Evolutionary conservation across 352 stramenopile species (phyloP).

Genomic region (Aphanomyces stellatus): DNA sequence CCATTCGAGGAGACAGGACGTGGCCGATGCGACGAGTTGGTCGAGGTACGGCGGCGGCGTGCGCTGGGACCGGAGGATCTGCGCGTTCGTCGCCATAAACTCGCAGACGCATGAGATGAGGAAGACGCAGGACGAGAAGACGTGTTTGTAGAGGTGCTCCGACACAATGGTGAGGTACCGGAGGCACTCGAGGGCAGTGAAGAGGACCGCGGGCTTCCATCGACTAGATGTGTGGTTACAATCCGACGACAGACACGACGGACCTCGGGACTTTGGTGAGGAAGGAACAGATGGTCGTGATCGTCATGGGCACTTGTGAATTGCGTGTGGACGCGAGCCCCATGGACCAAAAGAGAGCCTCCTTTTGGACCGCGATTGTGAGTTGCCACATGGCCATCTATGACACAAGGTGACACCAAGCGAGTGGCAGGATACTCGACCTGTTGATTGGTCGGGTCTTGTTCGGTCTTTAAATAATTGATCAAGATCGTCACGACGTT

Average conservation of each 20-base stretch:
- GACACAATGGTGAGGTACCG: constrained; percentile 71
- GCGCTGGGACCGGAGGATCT: constrained; percentile 56
- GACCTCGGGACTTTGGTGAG: constrained; percentile 55
- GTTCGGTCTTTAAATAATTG: constrained; percentile 73
- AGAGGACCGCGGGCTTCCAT: constrained; percentile 77
- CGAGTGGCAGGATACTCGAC: background rate
- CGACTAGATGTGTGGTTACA: constrained; percentile 23
- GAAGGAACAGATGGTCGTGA: constrained; percentile 76
- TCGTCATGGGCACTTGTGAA: constrained; percentile 78
- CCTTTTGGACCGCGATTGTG: constrained; percentile 77
- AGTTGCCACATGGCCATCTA: constrained; percentile 83
- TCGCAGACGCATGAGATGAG: constrained; percentile 79
- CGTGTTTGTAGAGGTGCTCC: constrained; percentile 65
- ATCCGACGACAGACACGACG: background rate
- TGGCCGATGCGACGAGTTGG: constrained; percentile 67
- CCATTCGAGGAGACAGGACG: constrained; percentile 80
- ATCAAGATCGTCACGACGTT: constrained; percentile 78
- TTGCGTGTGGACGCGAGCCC: constrained; percentile 72
- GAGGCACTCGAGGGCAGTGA: constrained; percentile 79
- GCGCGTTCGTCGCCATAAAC: constrained; percentile 73
- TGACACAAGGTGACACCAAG: background rate
- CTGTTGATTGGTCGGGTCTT: constrained; percentile 79
- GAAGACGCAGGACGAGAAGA: constrained; percentile 67
- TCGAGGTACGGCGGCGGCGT: constrained; percentile 78
- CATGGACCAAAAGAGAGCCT: constrained; percentile 75